Base-by-base conservation (phyloP, 805 yeast genomes). In the Priceomyces carsonii region DNA sequence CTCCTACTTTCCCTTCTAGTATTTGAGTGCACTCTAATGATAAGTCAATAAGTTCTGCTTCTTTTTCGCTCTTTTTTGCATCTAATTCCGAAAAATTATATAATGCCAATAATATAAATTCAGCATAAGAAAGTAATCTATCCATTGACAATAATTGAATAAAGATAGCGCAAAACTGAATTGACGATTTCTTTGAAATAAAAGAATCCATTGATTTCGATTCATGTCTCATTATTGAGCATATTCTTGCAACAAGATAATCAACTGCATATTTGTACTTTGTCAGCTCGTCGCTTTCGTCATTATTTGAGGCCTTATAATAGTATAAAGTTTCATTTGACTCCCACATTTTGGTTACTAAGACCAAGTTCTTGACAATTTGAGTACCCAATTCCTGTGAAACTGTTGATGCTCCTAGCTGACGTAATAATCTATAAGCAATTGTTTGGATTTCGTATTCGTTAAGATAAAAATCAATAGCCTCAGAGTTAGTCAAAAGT, bases 381-480 rank as follows among this genome's bases (percentile, higher is more conserved):
- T 81, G 84, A 12, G 69, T 55, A 0, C 85, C 84, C 37, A 88
- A 64, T 0, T 71, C 75, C 33, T 79, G 81, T 3, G 84, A 61
- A 18, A 89, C 69, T 5, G 73, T 59, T 2, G 96, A 93, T 2
- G 96, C 96, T 17, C 84, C 79, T 31, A 91, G 62, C 65, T 87
- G 96, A 50, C 90, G 84, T 40, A 88, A 68, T 23, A 77, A 61
- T 48, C 88, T 74, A 46, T 75, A 75, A 0, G 83, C 85, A 34
- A 85, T 75, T 0, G 77, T 75, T 53, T 85, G 91, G n/a, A 84
- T 50, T 30, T 80, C 78, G 18, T 64, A 60, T 16, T 62, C 63
- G 2, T 63, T 43, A 2, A 67, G 18, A 15, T 45, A 49, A 27
- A 80, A 66, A 3, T 61, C 43, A 22, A 66, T 38, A 10, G 53